Base-by-base conservation (phyloP, 2,329 filamentous ascomycete species). In the Aspergillus fijiensis region DNA sequence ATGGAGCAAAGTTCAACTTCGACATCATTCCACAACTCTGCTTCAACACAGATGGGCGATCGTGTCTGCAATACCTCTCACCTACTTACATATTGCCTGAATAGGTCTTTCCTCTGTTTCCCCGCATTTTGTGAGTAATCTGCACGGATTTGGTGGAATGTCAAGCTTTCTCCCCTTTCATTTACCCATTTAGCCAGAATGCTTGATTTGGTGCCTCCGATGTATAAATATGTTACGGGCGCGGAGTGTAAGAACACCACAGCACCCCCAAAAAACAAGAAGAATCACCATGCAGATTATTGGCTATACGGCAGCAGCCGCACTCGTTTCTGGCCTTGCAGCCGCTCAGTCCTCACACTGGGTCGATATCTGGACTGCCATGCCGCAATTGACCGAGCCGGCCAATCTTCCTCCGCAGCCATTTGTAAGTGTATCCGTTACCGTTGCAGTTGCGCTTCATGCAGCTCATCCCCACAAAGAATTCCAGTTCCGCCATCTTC, bases 311-410 rank as follows among this genome's bases (percentile, higher is more conserved):
- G 4, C 19, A 6, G 7, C 23, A 10, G 1, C 23, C 12, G 16
- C 31, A n/a, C 35, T 55, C 9, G 21, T 29, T 9, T 21, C 39
- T 10, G 27, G 25, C 16, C 52, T 55, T 1, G 7, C 39, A 9
- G 31, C 23, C 4, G 39, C 21, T 27, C 31, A 7, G 27, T 29
- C 52, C 7, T 19, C 47, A 2, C 81, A 84, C 62, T 89, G 86
- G 86, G 79, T 87, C 14, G 82, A 84, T 63, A 85, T 83, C 2
- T 89, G 87, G 87, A 83, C 84, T 0, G 79, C 85, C 2, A 89
- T 89, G 86, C 86, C 86, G 0, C 86, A 89, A 69, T 74, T 87
- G 47, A 85, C 85, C 1, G 87, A 89, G 67, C 81, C 80, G 10
- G 78, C 74, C 51, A 89, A 89, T 64, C 77, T 89, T 21, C 87